Evolutionary conservation across 2,329 filamentous ascomycete species (phyloP).

Genomic region (Colletotrichum sp.): DNA sequence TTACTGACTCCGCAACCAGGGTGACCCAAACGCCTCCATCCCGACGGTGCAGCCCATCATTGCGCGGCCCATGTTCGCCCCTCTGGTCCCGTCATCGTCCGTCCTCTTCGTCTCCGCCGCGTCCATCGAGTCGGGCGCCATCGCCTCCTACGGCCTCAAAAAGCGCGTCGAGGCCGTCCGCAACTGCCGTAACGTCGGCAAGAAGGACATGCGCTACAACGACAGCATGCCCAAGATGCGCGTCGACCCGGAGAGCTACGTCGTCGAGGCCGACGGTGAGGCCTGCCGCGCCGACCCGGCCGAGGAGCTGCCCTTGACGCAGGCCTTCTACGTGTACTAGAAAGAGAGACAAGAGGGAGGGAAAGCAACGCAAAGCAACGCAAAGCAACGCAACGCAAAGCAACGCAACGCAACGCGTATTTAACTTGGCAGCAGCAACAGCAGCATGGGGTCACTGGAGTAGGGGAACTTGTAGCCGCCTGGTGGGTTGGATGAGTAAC

Average conservation of each 20-base stretch:
- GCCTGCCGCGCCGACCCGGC: slow-evolving; percentile 77
- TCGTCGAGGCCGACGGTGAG: slow-evolving; percentile 82
- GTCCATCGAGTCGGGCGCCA: slow-evolving; percentile 68
- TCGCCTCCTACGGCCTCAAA: slow-evolving; percentile 74
- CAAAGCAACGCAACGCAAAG: not conserved
- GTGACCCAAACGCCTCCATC: slow-evolving; percentile 82
- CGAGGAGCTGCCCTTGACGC: slow-evolving; percentile 73
- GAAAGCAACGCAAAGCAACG: not conserved
- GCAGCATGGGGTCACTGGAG: not conserved
- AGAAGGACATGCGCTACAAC: slow-evolving; percentile 92
- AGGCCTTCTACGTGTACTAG: slow-evolving; percentile 78
- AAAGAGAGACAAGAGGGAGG: not conserved
- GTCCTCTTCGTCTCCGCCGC: slow-evolving; percentile 84
- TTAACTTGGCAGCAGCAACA: not conserved
- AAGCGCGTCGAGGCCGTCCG: slow-evolving; percentile 83
- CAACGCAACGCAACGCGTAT: not conserved
- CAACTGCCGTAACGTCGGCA: slow-evolving; percentile 75
- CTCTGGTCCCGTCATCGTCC: slow-evolving; percentile 71
- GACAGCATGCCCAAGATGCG: slow-evolving; percentile 82
- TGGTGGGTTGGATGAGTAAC: not conserved
- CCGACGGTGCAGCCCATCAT: slow-evolving; percentile 86
- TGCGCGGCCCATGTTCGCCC: slow-evolving; percentile 84
- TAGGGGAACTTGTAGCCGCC: not conserved
- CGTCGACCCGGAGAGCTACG: slow-evolving; percentile 91
- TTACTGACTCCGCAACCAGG: slow-evolving; percentile 44